phyloP scores from a whole-genome alignment of 2,329 filamentous ascomycete genomes.

The Cladophialophora chaetospira region DNA sequence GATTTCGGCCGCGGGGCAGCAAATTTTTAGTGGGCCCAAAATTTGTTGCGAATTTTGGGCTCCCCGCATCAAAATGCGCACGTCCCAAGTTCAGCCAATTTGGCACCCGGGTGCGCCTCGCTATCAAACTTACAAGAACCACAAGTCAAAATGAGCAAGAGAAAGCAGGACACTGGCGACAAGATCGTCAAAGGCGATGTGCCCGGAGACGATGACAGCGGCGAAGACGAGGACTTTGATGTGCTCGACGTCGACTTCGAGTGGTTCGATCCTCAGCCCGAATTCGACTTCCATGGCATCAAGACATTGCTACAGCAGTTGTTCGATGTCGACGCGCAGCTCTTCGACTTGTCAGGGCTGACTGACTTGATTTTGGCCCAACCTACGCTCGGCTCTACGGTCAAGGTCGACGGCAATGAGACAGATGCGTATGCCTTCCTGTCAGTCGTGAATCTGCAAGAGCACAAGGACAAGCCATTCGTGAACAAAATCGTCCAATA shows the following conservation, averaged over 20 bases:
- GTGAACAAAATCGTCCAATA: conserved; percentile 73
- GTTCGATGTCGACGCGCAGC: conserved; percentile 80
- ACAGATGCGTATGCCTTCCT: conserved; percentile 91
- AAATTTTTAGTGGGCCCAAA: conserved; percentile 14
- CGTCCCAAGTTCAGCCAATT: background rate
- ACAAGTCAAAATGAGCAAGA: conserved; percentile 30
- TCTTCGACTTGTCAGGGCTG: conserved; percentile 85
- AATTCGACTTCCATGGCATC: conserved; percentile 91
- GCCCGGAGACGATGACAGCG: conserved; percentile 29
- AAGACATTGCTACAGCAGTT: conserved; percentile 89
- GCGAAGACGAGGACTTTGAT: conserved; percentile 69
- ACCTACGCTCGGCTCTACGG: conserved; percentile 84
- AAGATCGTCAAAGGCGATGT: conserved; percentile 18
- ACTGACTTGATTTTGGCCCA: conserved; percentile 86
- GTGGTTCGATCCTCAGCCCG: conserved; percentile 92
- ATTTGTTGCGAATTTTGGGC: background rate
- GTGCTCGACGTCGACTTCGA: conserved; percentile 96
- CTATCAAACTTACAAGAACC: too few species aligned
- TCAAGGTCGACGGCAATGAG: conserved; percentile 95
- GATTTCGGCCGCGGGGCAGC: background rate
- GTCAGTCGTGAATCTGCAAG: conserved; percentile 78
- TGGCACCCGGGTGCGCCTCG: too few species aligned
- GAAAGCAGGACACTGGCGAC: conserved; percentile 31
- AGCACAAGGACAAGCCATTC: conserved; percentile 72
- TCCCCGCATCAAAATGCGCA: conserved; percentile 2